A percentile compares a stretch with the other conserved stretches of the same genome.
phyloP scores from a whole-genome alignment of 2,329 filamentous ascomycete species.

The Beauveria sp. region DNA sequence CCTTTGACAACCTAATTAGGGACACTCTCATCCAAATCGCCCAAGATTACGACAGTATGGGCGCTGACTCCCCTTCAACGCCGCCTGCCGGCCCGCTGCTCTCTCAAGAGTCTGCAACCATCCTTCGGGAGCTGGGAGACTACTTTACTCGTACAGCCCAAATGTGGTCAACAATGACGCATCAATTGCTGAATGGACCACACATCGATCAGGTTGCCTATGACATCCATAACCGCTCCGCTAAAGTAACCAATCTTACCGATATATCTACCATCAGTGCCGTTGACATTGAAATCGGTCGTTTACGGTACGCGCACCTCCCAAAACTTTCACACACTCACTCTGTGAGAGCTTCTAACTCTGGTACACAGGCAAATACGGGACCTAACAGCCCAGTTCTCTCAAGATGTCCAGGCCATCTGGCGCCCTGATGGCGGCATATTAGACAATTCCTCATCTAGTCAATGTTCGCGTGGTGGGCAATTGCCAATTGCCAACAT shows the following conservation, averaged over 20 bases:
- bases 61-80: slow-evolving; percentile 6
- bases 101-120: slow-evolving; percentile 17
- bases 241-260: slow-evolving; percentile 18
- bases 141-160: slow-evolving; percentile 27
- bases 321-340: background rate
- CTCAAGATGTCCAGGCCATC: slow-evolving; percentile 25
- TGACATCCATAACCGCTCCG: slow-evolving; percentile 22
- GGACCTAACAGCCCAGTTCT: slow-evolving; percentile 26
- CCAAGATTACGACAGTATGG: slow-evolving; percentile 5
- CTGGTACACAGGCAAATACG: slow-evolving; percentile 24
- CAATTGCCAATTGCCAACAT: background rate
- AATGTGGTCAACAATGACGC: slow-evolving; percentile 26
- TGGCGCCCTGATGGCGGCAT: slow-evolving; percentile 20
- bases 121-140: slow-evolving; percentile 28
- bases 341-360: background rate
- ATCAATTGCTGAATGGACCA: slow-evolving; percentile 25
- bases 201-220: slow-evolving; percentile 24
- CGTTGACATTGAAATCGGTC: slow-evolving; percentile 26
- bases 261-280: slow-evolving; percentile 22
- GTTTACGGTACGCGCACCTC: slow-evolving; percentile 24
- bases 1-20: slow-evolving; percentile 1
- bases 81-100: slow-evolving; percentile 10
- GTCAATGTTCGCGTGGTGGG: background rate
- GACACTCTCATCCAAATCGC: background rate
- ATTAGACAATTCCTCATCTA: background rate